Conservation (phyloP, 495 filamentous ascomycete species). For the Penicillium coffeae region DNA sequence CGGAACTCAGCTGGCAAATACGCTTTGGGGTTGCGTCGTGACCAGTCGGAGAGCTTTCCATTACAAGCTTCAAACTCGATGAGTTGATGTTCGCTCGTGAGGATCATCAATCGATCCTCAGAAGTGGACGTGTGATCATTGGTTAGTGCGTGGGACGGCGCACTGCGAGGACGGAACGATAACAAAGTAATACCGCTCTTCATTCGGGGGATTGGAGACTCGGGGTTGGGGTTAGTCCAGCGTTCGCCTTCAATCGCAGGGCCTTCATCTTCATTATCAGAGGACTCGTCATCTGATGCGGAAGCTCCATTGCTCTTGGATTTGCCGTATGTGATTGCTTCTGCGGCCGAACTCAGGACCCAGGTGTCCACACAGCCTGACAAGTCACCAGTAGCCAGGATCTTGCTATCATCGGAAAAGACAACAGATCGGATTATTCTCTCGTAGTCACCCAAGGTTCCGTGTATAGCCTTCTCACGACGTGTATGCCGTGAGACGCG, state of each 20-base stretch:
- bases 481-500: conserved; percentile 54
- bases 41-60: conserved; percentile 80
- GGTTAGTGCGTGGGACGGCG: conserved; percentile 25
- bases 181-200: conserved; percentile 64
- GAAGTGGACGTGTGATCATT: conserved; percentile 30
- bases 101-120: conserved; percentile 64
- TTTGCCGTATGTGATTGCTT: conserved; percentile 26
- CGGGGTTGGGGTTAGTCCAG: conserved; percentile 66
- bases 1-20: conserved; percentile 70
- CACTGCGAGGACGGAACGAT: conserved; percentile 61
- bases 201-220: conserved; percentile 72
- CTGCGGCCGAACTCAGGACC: conserved; percentile 58
- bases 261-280: conserved; percentile 46
- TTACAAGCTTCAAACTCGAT: conserved; percentile 70
- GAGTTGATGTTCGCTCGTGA: conserved; percentile 73
- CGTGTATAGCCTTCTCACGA: conserved; percentile 52
- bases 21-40: conserved; percentile 70
- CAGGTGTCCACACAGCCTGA: conserved; percentile 86
- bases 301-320: conserved; percentile 23
- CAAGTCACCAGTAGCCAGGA: conserved; percentile 75
- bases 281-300: conserved; percentile 50
- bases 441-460: conserved; percentile 74
- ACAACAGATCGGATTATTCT: conserved; percentile 66
- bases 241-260: conserved; percentile 43
- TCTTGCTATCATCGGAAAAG: conserved; percentile 77